Evolutionary conservation across 768 basidiomycete species (phyloP), one percentile per base, ranked within the genome.

Genomic region (Lentinula lateritia): DNA sequence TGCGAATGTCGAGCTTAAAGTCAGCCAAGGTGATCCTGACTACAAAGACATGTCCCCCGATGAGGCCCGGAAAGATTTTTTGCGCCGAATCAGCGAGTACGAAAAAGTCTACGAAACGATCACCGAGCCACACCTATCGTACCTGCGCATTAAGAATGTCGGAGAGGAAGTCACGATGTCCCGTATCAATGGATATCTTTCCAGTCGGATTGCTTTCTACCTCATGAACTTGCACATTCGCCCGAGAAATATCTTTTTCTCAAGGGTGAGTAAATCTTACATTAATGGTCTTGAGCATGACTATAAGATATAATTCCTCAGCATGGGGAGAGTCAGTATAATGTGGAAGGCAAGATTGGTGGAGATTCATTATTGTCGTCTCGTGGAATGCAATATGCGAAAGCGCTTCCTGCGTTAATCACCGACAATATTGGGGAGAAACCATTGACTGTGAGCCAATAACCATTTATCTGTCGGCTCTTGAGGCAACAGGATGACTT

Each of bases 291-390:
- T n/a, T 64, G 4, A n/a, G 54, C 46, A 16, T 62, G 60, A 41
- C 3, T 16, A 16, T 43, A n/a, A 43, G 5, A n/a, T 50, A 20
- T 50, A 7, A 56, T 23, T 48, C 23, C 6, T 48, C 71, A 98
- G 95, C 97, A 99, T 68, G 97, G 97, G 12, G 97, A 99, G 74
- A 97, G 94, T 68, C 92, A 94, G 74, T 98, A 84, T 75, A 99
- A 99, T 68, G 85, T 99, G 5, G 88, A 93, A 66, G 96, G 96
- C 10, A 92, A 95, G 76, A 97, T 99, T 62, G 97, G 97, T 23
- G 97, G 97, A n/a, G 97, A 99, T 71, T 92, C 97, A 0, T 73
- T 86, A 16, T 77, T 99, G 50, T 98, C 95, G 0, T 79, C 82
- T 35, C 85, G 88, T 61, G 97, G 97, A 2, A 80, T 89, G 78